Percentiles rank a stretch among this genome's conserved stretches.
These are phyloP conservation scores for Carex kokanica DNA, from an alignment of 176 grass and related monocot genomes.

Conservation along the genomic window DNA sequence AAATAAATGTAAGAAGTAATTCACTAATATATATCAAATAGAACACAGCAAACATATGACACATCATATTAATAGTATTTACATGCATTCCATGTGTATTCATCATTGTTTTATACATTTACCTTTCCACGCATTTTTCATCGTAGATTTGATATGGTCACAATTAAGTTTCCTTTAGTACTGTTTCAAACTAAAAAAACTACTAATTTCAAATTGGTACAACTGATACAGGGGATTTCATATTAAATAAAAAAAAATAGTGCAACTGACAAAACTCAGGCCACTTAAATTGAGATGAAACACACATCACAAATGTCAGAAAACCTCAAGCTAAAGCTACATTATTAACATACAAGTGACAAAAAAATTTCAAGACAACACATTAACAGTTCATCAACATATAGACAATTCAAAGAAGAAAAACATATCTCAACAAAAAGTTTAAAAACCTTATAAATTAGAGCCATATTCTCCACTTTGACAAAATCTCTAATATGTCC, in stretches of 20 bases:
- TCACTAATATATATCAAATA: too few species aligned
- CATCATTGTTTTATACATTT: neutral
- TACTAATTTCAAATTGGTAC: neutral
- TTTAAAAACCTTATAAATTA: conserved; percentile 6
- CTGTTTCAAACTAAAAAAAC: neutral
- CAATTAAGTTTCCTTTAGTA: neutral
- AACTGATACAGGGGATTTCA: neutral
- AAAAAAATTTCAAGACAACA: neutral
- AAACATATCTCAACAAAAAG: neutral
- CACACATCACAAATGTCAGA: neutral
- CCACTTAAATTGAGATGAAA: neutral
- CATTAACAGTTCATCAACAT: neutral
- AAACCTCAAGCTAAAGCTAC: neutral
- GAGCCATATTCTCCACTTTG: neutral
- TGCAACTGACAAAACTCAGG: neutral
- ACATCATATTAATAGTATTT: too few species aligned
- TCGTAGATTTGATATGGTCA: neutral
- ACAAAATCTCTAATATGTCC: conserved; percentile 4
- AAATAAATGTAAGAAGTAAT: too few species aligned
- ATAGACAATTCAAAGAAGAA: neutral
- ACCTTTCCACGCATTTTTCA: neutral
- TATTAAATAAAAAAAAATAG: neutral
- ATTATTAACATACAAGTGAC: neutral
- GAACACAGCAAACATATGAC: too few species aligned
- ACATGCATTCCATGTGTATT: too few species aligned